Conservation (phyloP, 2,329 filamentous ascomycete genomes). For the Beauveria sp. region DNA sequence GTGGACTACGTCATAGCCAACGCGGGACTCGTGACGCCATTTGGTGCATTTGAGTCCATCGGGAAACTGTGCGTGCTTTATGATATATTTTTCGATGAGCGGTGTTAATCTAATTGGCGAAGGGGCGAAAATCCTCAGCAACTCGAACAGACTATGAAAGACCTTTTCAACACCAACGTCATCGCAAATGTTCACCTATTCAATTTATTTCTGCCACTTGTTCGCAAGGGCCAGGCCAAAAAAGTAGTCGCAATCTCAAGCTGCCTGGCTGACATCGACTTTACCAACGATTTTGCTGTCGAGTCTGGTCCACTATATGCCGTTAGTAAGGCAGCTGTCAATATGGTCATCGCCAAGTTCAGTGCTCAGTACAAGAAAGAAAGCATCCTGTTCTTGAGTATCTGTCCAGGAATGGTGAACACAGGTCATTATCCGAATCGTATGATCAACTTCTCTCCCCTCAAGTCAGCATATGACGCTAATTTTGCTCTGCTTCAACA, state of each 20-base stretch:
- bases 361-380: slow-evolving; percentile 39
- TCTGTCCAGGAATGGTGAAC: slow-evolving; percentile 45
- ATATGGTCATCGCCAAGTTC: slow-evolving; percentile 46
- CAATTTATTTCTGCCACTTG: slow-evolving; percentile 44
- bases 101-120: no score
- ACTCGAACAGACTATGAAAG: no score
- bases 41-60: no score
- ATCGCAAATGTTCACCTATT: slow-evolving; percentile 45
- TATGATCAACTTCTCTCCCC: no score
- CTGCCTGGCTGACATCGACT: slow-evolving; percentile 39
- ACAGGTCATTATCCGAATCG: slow-evolving; percentile 27
- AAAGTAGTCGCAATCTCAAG: slow-evolving; percentile 46
- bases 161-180: slow-evolving; percentile 44
- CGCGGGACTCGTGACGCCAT: no score
- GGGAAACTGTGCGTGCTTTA: no score
- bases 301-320: slow-evolving; percentile 33
- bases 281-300: slow-evolving; percentile 31
- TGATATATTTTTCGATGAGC: no score
- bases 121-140: no score
- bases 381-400: slow-evolving; percentile 42
- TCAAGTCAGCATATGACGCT: no score
- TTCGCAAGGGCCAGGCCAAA: slow-evolving; percentile 42
- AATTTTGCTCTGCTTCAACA: no score
- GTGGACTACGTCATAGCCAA: no score
- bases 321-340: slow-evolving; percentile 44